Evolutionary conservation across 2,329 filamentous ascomycete genomes (phyloP).

Genomic region (Aspergillus latus): DNA sequence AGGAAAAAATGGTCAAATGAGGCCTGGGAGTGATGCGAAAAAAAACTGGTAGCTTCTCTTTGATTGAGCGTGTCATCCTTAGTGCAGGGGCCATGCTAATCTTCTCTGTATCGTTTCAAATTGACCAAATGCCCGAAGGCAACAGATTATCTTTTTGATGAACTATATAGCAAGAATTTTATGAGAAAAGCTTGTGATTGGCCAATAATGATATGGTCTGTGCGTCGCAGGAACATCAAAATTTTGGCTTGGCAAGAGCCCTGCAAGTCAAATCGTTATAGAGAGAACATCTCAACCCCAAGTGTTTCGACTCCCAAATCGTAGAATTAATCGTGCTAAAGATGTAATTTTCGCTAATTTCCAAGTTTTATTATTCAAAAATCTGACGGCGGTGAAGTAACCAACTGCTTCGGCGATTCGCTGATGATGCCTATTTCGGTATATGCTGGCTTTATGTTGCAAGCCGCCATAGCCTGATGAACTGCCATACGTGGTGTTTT

Average conservation of each 20-base stretch:
- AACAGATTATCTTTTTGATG: constrained; percentile 15
- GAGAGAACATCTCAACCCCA: too few species aligned
- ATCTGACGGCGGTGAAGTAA: neutral
- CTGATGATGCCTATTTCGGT: too few species aligned
- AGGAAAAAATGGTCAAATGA: constrained; percentile 12
- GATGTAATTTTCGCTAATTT: too few species aligned
- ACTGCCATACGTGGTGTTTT: too few species aligned
- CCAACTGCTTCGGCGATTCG: neutral
- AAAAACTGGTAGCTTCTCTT: constrained; percentile 74
- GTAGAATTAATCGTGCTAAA: too few species aligned
- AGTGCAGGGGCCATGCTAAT: constrained; percentile 83
- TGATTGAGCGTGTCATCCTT: constrained; percentile 92
- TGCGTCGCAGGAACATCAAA: constrained; percentile 14
- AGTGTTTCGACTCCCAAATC: too few species aligned
- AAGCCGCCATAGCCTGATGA: too few species aligned
- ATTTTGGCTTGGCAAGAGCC: neutral
- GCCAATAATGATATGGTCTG: neutral
- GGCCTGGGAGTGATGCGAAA: constrained; percentile 37
- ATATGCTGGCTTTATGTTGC: too few species aligned
- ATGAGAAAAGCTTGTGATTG: constrained; percentile 9
- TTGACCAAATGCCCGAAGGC: constrained; percentile 61
- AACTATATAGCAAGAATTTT: constrained; percentile 21
- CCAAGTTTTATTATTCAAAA: neutral
- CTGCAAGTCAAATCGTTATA: too few species aligned
- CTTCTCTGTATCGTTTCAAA: constrained; percentile 72